Evolutionary conservation across 768 basidiomycete species (phyloP).

Genomic region (Hebeloma cylindrosporum): DNA sequence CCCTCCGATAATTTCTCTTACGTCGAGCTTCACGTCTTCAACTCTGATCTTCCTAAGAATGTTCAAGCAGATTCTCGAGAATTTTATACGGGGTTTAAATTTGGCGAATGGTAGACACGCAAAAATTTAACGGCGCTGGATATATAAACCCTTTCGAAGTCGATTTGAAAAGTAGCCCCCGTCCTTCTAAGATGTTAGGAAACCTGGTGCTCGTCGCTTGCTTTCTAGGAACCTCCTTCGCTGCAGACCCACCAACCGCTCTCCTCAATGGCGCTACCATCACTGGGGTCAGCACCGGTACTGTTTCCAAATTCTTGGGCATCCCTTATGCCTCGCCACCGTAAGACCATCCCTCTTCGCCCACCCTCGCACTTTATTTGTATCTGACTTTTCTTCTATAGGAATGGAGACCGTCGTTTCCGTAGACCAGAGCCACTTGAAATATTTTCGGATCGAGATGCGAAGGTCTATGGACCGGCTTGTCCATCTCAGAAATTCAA

Average conservation of each 20-base stretch:
- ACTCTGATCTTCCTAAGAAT: too few relatives aligned
- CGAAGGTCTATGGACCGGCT: slow-evolving; percentile 40
- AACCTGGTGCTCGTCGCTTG: not conserved
- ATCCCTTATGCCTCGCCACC: slow-evolving; percentile 55
- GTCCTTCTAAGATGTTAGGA: too few relatives aligned
- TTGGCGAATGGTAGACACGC: too few relatives aligned
- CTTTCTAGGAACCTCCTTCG: not conserved
- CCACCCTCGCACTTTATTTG: slow-evolving; percentile 7
- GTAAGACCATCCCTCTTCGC: slow-evolving; percentile 36
- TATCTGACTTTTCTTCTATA: slow-evolving; percentile 38
- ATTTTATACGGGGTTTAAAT: too few relatives aligned
- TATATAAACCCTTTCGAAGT: too few relatives aligned
- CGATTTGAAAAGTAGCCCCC: too few relatives aligned
- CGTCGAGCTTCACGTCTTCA: too few relatives aligned
- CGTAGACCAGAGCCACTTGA: slow-evolving; percentile 37
- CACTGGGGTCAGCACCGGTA: slow-evolving; percentile 36
- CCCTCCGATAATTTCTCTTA: too few relatives aligned
- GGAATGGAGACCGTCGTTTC: slow-evolving; percentile 35
- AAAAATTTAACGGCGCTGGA: too few relatives aligned
- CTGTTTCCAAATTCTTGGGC: slow-evolving; percentile 42
- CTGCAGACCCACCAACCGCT: slow-evolving; percentile 28
- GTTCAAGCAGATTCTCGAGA: too few relatives aligned
- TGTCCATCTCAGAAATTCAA: slow-evolving; percentile 46
- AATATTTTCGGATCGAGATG: too few relatives aligned
- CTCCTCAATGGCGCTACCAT: slow-evolving; percentile 44